phyloP scores from a whole-genome alignment of 2,329 filamentous ascomycete genomes.

The Xylariaceae sp. region DNA sequence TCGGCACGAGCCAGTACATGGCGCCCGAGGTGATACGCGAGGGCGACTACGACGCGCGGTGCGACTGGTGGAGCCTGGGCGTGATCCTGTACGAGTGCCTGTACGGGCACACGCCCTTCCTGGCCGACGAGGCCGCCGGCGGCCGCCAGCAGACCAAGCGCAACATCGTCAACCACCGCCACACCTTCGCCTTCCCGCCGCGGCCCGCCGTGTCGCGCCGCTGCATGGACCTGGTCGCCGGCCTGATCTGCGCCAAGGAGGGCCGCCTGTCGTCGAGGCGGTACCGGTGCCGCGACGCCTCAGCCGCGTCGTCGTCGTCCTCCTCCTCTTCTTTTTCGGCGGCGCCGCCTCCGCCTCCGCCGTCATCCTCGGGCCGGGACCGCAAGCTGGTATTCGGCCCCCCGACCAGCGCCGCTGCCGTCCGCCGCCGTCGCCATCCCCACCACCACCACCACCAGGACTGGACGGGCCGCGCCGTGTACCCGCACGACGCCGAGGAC shows the following conservation, averaged over 20 bases:
- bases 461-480: constrained; percentile 55
- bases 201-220: constrained; percentile 57
- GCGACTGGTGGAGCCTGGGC: constrained; percentile 95
- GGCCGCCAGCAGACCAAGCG: constrained; percentile 71
- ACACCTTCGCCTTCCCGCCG: constrained; percentile 63
- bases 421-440: too few relatives aligned
- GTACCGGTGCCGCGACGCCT: constrained; percentile 61
- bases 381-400: too few relatives aligned
- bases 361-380: constrained; percentile 21
- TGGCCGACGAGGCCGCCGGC: constrained; percentile 67
- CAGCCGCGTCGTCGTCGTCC: constrained; percentile 10
- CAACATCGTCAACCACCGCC: constrained; percentile 70
- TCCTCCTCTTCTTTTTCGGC: too few relatives aligned
- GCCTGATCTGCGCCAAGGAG: constrained; percentile 67
- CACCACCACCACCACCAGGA: constrained; percentile 23
- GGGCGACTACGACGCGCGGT: constrained; percentile 79
- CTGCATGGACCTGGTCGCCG: constrained; percentile 70
- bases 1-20: constrained; percentile 98
- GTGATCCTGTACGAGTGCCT: constrained; percentile 93
- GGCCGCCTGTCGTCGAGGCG: constrained; percentile 66
- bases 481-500: constrained; percentile 75
- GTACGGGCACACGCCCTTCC: constrained; percentile 86
- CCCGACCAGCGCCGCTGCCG: too few relatives aligned
- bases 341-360: too few relatives aligned
- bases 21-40: constrained; percentile 86